A percentile compares a stretch with the other conserved stretches of the same genome.
phyloP scores from a whole-genome alignment of 2,329 filamentous ascomycete genomes.

The Calonectria hongkongensis region DNA sequence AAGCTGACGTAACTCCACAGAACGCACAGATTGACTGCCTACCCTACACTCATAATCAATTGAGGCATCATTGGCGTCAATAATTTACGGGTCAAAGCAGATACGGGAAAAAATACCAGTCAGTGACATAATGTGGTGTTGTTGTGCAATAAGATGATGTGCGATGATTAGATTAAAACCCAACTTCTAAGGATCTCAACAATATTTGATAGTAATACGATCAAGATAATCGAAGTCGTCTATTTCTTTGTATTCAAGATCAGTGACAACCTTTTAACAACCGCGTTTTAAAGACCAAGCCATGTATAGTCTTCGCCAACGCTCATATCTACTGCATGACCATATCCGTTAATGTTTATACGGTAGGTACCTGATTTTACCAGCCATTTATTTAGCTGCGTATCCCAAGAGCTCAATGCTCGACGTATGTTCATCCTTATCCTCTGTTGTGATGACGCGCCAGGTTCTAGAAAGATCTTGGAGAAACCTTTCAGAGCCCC shows the following conservation, averaged over 20 bases:
- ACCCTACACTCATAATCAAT: not conserved
- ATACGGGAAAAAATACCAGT: too few species aligned
- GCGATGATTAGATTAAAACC: too few species aligned
- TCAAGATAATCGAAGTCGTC: too few species aligned
- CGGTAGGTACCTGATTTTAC: not conserved
- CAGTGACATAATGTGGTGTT: too few species aligned
- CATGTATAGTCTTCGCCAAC: not conserved
- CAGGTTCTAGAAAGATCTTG: not conserved
- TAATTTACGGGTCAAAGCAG: too few species aligned
- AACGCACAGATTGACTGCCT: not conserved
- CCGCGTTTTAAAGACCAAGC: conserved; percentile 1
- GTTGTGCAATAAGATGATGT: too few species aligned
- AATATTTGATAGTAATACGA: too few species aligned
- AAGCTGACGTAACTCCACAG: not conserved
- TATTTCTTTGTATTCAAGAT: too few species aligned
- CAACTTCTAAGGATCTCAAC: too few species aligned
- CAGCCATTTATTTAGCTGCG: not conserved
- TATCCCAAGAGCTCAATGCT: conserved; percentile 5
- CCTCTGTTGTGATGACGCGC: not conserved
- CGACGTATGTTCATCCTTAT: conserved; percentile 13
- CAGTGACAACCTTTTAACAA: too few species aligned
- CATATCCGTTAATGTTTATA: not conserved
- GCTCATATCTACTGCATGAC: not conserved
- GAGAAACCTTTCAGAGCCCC: not conserved
- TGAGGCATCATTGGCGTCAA: too few species aligned